Evolutionary conservation across 352 stramenopile genomes (phyloP).

Genomic region (Globisporangium spiculum): DNA sequence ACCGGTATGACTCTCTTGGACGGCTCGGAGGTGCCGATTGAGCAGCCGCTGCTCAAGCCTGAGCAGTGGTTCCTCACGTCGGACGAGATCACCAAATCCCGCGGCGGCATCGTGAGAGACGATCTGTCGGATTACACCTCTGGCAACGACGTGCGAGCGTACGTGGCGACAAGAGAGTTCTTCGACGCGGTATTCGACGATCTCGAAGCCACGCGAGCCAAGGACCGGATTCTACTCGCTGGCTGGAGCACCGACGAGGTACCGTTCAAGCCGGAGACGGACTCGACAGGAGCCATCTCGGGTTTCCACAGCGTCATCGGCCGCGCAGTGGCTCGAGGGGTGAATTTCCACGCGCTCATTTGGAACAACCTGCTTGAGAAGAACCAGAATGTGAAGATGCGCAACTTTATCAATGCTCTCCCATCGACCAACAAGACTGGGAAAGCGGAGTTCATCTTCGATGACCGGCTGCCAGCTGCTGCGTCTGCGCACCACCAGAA

Average conservation of each 20-base stretch:
- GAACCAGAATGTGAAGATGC: constrained; percentile 49
- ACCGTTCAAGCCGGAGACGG: constrained; percentile 38
- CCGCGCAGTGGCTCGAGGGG: constrained; percentile 29
- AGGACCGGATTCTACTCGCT: constrained; percentile 43
- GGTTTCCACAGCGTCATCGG: constrained; percentile 37
- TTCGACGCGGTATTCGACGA: constrained; percentile 51
- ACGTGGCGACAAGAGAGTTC: constrained; percentile 35
- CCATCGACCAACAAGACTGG: constrained; percentile 18
- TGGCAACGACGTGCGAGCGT: constrained; percentile 46
- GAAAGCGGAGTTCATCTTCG: constrained; percentile 38
- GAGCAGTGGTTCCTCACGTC: constrained; percentile 67
- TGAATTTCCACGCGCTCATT: constrained; percentile 50
- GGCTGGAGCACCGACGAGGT: constrained; percentile 65
- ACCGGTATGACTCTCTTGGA: constrained; percentile 21
- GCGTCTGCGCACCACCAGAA: constrained; percentile 53
- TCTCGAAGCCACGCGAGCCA: constrained; percentile 27
- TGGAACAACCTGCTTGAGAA: constrained; percentile 65
- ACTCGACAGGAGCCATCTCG: constrained; percentile 23
- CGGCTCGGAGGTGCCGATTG: constrained; percentile 17
- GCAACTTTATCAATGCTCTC: constrained; percentile 49
- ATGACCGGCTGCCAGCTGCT: constrained; percentile 31
- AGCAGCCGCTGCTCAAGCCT: constrained; percentile 40
- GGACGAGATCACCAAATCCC: constrained; percentile 43
- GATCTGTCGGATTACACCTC: constrained; percentile 39
- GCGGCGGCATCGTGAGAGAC: constrained; percentile 34